phyloP scores from a whole-genome alignment of 2,329 filamentous ascomycete genomes.

The Apiospora marii region DNA sequence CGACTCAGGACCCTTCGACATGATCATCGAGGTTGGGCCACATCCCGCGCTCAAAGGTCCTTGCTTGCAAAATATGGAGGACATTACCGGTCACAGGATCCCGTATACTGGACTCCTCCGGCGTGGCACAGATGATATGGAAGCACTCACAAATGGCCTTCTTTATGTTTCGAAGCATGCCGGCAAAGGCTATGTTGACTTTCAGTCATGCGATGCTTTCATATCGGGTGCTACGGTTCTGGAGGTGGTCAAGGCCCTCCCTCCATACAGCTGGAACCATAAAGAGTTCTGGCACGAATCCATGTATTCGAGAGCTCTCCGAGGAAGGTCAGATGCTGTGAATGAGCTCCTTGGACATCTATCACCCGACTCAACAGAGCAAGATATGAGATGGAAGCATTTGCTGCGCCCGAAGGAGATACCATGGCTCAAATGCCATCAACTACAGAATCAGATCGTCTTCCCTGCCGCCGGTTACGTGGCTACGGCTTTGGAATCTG shows the following conservation, averaged over 20 bases:
- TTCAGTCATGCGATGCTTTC: too few species aligned
- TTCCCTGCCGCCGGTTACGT: slow-evolving; percentile 35
- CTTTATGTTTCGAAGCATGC: too few species aligned
- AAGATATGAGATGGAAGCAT: slow-evolving; percentile 29
- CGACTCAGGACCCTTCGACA: neutral
- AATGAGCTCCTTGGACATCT: slow-evolving; percentile 30
- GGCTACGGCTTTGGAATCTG: slow-evolving; percentile 30
- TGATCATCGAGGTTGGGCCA: slow-evolving; percentile 19
- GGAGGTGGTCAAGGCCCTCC: too few species aligned
- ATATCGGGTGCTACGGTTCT: too few species aligned
- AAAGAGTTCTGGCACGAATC: slow-evolving; percentile 29
- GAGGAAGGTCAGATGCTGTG: neutral
- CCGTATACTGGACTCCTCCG: too few species aligned
- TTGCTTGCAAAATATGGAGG: too few species aligned
- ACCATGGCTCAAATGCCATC: slow-evolving; percentile 31
- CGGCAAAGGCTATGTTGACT: too few species aligned
- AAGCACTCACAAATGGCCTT: too few species aligned
- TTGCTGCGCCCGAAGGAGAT: slow-evolving; percentile 26
- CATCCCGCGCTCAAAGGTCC: slow-evolving; percentile 26
- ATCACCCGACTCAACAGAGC: slow-evolving; percentile 2
- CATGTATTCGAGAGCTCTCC: neutral
- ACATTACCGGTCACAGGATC: too few species aligned
- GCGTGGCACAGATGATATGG: too few species aligned
- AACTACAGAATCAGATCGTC: slow-evolving; percentile 29
- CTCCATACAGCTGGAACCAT: slow-evolving; percentile 36